Evolutionary conservation across 2,329 filamentous ascomycete species (phyloP).

Genomic region (Fusarium sp.): DNA sequence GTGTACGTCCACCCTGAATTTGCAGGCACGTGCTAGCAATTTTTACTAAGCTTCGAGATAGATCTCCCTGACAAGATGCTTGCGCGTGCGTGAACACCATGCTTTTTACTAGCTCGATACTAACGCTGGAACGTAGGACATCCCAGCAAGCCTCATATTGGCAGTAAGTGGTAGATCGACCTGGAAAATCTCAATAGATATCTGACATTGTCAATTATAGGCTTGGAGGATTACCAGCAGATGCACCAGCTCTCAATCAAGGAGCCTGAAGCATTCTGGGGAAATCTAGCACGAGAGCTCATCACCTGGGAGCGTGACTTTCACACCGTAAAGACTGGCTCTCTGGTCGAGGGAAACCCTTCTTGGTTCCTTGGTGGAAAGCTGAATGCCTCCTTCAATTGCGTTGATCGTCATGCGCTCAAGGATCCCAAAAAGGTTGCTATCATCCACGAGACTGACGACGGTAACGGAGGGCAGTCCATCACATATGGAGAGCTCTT

Average conservation of each 20-base stretch:
- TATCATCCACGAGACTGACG: slow-evolving; percentile 96
- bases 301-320: slow-evolving; percentile 91
- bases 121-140: slow-evolving; percentile 34
- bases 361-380: slow-evolving; percentile 94
- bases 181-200: not conserved
- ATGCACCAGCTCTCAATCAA: slow-evolving; percentile 85
- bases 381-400: slow-evolving; percentile 95
- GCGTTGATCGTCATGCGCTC: slow-evolving; percentile 91
- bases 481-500: slow-evolving; percentile 93
- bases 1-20: slow-evolving; percentile 29
- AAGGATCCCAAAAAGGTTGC: slow-evolving; percentile 90
- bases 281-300: slow-evolving; percentile 82
- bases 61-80: slow-evolving; percentile 44
- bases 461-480: slow-evolving; percentile 85
- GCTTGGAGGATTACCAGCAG: slow-evolving; percentile 73
- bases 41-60: slow-evolving; percentile 15
- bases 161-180: slow-evolving; percentile 18
- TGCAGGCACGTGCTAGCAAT: not conserved
- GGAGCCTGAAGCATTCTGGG: slow-evolving; percentile 90
- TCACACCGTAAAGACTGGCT: slow-evolving; percentile 84
- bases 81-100: slow-evolving; percentile 30
- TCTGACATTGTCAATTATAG: slow-evolving; percentile 52
- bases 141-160: slow-evolving; percentile 42
- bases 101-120: slow-evolving; percentile 1
- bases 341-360: slow-evolving; percentile 81